Percentiles rank a stretch among this genome's conserved stretches.
Evolutionary conservation across 176 grass and related monocot genomes (phyloP).

Genomic region (Tillandsia fasciculata): DNA sequence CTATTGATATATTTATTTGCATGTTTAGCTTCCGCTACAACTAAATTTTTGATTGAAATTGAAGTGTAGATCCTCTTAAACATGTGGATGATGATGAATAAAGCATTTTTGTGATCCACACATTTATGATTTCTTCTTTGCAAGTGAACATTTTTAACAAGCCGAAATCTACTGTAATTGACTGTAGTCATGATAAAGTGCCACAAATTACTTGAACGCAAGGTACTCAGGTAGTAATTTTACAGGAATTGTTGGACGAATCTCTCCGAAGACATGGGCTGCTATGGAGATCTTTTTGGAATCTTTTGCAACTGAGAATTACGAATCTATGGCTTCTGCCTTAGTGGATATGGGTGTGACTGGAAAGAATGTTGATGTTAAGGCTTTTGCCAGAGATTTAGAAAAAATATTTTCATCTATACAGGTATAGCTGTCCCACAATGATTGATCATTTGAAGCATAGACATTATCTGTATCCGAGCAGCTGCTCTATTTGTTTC

Average conservation of each 20-base stretch:
- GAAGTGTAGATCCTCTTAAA: too few species aligned
- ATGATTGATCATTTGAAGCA: not conserved
- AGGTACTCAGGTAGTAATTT: constrained; percentile 4
- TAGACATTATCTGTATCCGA: not conserved
- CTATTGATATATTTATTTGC: too few species aligned
- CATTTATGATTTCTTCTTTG: too few species aligned
- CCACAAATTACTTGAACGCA: not conserved
- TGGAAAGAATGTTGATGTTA: constrained; percentile 65
- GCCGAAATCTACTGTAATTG: too few species aligned
- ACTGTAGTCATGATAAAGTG: too few species aligned
- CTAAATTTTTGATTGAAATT: too few species aligned
- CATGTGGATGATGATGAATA: too few species aligned
- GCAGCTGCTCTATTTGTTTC: not conserved
- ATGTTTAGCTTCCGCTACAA: too few species aligned
- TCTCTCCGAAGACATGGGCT: constrained; percentile 84
- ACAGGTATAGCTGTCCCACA: constrained; percentile 46
- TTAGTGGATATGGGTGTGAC: constrained; percentile 95
- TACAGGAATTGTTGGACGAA: constrained; percentile 87
- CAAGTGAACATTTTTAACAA: too few species aligned
- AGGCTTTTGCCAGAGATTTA: constrained; percentile 78
- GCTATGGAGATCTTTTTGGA: constrained; percentile 92
- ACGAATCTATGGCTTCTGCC: constrained; percentile 65
- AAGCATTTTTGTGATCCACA: too few species aligned
- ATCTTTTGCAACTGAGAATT: constrained; percentile 85
- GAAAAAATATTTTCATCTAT: constrained; percentile 86